A percentile compares a stretch with the other conserved stretches of the same genome.
These are phyloP conservation scores for Neonectria neomacrospora DNA, from an alignment of 2,329 filamentous ascomycete species.

Conservation along the genomic window DNA sequence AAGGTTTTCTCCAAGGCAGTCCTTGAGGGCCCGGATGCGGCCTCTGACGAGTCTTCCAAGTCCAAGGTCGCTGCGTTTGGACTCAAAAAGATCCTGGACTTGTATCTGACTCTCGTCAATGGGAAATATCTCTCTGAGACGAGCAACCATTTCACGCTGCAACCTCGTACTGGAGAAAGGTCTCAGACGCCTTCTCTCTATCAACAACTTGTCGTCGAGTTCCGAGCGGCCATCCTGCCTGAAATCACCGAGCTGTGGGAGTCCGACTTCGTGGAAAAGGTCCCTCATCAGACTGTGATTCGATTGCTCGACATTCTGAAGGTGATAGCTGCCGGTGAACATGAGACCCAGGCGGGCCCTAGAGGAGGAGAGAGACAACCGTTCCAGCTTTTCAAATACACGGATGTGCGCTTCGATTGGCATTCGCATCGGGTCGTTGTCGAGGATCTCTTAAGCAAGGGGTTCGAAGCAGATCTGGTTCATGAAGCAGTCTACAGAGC, in stretches of 20 bases:
- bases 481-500: slow-evolving; percentile 86
- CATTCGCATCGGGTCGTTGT: slow-evolving; percentile 44
- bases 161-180: slow-evolving; percentile 54
- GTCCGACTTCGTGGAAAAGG: slow-evolving; percentile 83
- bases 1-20: slow-evolving; percentile 65
- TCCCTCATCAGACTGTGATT: slow-evolving; percentile 79
- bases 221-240: slow-evolving; percentile 83
- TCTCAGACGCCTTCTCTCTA: slow-evolving; percentile 58
- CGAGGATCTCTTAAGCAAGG: slow-evolving; percentile 48
- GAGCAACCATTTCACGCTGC: slow-evolving; percentile 63
- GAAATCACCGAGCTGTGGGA: slow-evolving; percentile 85
- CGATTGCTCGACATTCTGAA: slow-evolving; percentile 86
- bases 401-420: slow-evolving; percentile 61
- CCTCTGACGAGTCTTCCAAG: slow-evolving; percentile 58
- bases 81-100: slow-evolving; percentile 84
- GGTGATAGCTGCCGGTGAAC: slow-evolving; percentile 79
- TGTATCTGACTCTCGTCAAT: slow-evolving; percentile 81
- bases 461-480: slow-evolving; percentile 68
- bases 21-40: slow-evolving; percentile 51
- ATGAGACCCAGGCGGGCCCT: slow-evolving; percentile 71
- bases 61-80: slow-evolving; percentile 64
- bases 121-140: slow-evolving; percentile 86
- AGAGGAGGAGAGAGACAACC: slow-evolving; percentile 64
- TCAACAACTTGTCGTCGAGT: slow-evolving; percentile 85
- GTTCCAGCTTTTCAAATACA: slow-evolving; percentile 57